A percentile compares a stretch with the other conserved stretches of the same genome.
phyloP scores from a whole-genome alignment of 352 stramenopile species.

The Blastocystis sp. region DNA sequence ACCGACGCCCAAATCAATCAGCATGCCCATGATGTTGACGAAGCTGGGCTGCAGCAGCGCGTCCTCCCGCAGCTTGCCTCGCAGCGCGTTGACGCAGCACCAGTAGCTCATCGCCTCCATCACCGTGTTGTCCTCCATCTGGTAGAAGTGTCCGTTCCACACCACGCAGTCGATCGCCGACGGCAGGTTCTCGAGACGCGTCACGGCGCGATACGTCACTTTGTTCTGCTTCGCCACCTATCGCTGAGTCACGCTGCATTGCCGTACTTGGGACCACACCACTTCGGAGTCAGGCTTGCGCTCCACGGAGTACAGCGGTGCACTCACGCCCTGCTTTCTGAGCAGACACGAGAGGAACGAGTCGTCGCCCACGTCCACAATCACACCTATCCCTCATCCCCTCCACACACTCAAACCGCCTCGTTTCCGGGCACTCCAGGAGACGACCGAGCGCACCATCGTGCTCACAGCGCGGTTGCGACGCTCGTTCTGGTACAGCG shows the following conservation, averaged over 20 bases:
- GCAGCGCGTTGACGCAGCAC: slow-evolving; percentile 46
- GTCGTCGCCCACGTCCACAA: slow-evolving; percentile 55
- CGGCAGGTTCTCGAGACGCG: background rate
- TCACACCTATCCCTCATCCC: background rate
- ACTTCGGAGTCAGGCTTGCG: background rate
- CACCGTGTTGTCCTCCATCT: slow-evolving; percentile 63
- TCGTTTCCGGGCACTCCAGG: background rate
- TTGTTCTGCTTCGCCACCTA: background rate
- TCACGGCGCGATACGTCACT: background rate
- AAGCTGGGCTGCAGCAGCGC: slow-evolving; percentile 1
- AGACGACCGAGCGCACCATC: background rate
- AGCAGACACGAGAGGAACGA: background rate
- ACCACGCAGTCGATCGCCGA: background rate
- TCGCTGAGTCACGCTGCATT: background rate
- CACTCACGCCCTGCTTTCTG: background rate
- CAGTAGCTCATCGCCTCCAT: slow-evolving; percentile 63
- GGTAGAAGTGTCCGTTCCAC: slow-evolving; percentile 50
- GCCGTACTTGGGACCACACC: background rate
- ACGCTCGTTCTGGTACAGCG: slow-evolving; percentile 14
- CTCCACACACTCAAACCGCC: background rate
- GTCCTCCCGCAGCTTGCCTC: background rate
- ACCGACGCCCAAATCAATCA: slow-evolving; percentile 21
- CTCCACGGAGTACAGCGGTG: background rate
- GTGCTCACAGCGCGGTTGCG: background rate
- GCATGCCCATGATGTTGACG: slow-evolving; percentile 60